These are phyloP conservation scores for Termitomyces sp. DNA, from an alignment of 768 basidiomycete genomes.

Conservation along the genomic window DNA sequence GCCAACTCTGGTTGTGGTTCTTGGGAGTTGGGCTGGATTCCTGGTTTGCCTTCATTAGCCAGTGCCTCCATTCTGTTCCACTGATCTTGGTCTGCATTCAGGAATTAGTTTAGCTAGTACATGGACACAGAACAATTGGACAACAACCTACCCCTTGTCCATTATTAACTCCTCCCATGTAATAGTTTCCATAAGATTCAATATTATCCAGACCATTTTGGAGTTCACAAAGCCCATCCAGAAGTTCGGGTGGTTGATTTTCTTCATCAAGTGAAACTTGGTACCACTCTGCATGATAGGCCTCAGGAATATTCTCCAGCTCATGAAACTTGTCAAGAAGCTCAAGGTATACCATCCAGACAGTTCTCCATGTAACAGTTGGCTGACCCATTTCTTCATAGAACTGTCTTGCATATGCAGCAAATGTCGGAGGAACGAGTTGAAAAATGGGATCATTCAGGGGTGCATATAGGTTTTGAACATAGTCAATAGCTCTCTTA, in stretches of 20 bases:
- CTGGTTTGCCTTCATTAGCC: not conserved
- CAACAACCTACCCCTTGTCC: constrained; percentile 5
- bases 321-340: constrained; percentile 2
- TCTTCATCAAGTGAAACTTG: not conserved
- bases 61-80: not conserved
- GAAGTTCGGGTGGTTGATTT: not conserved
- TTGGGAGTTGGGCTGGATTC: not conserved
- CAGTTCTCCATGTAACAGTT: not conserved
- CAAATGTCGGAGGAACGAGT: constrained; percentile 28
- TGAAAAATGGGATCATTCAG: constrained; percentile 25
- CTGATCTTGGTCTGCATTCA: not conserved
- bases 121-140: not conserved
- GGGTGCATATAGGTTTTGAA: too few species aligned
- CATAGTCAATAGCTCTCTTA: constrained; percentile 1
- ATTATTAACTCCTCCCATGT: constrained; percentile 8
- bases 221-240: not conserved
- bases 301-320: not conserved
- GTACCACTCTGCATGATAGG: not conserved
- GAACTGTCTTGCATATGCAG: constrained; percentile 1
- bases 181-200: constrained; percentile 1
- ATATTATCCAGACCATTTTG: not conserved
- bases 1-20: not conserved
- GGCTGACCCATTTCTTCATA: constrained; percentile 16
- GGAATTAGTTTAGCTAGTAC: not conserved
- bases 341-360: constrained; percentile 6